Evolutionary conservation across 495 filamentous ascomycete genomes (phyloP).

Genomic region (Lasiosphaeris hirsuta): DNA sequence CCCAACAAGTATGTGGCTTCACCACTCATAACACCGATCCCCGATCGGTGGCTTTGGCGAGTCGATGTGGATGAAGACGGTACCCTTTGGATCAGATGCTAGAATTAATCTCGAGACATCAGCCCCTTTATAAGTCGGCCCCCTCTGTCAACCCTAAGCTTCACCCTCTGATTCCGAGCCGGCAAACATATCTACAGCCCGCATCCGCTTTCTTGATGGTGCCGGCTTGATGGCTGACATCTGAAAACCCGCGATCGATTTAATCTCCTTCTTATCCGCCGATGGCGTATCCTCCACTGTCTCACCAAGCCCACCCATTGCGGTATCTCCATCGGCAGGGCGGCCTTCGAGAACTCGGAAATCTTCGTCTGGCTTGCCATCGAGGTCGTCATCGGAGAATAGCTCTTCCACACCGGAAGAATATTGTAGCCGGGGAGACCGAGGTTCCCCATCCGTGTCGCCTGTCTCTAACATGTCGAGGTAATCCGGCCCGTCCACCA

Average conservation of each 20-base stretch:
- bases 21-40: too few species aligned
- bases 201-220: slow-evolving; percentile 58
- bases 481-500: slow-evolving; percentile 27
- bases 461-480: slow-evolving; percentile 33
- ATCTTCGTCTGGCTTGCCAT: slow-evolving; percentile 26
- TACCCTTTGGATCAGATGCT: not conserved
- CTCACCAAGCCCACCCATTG: slow-evolving; percentile 18
- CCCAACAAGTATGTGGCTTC: too few species aligned
- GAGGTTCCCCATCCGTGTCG: slow-evolving; percentile 34
- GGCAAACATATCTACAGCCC: slow-evolving; percentile 94
- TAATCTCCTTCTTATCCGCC: slow-evolving; percentile 16
- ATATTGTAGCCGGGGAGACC: slow-evolving; percentile 19
- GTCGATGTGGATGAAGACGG: too few species aligned
- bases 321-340: slow-evolving; percentile 8
- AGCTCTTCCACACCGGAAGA: slow-evolving; percentile 22
- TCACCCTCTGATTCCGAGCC: slow-evolving; percentile 49
- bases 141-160: slow-evolving; percentile 16
- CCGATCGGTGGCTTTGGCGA: too few species aligned
- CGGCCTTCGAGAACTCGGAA: slow-evolving; percentile 1
- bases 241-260: slow-evolving; percentile 24
- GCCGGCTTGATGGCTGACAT: slow-evolving; percentile 27
- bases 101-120: not conserved
- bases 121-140: not conserved
- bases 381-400: slow-evolving; percentile 28
- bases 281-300: slow-evolving; percentile 22